Evolutionary conservation across 495 filamentous ascomycete genomes (phyloP).

Genomic region (Aspergillus bertholletiae): DNA sequence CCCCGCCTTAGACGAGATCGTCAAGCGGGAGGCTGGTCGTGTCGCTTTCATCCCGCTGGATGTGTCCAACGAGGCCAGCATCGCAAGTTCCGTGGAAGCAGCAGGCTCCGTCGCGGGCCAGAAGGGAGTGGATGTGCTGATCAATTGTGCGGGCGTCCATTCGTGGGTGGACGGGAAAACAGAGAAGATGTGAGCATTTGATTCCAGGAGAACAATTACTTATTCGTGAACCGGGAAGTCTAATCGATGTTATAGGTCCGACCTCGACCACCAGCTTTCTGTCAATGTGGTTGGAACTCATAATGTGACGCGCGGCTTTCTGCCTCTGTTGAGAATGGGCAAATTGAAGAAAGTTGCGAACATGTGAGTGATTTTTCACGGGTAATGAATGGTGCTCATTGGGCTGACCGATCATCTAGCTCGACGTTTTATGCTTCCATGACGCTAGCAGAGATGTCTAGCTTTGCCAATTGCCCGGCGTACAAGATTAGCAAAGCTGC

Average conservation of each 20-base stretch:
- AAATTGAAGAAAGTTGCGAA: slow-evolving; percentile 44
- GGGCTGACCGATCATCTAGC: too few species aligned
- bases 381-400: too few species aligned
- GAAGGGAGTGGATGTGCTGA: slow-evolving; percentile 47
- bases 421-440: too few species aligned
- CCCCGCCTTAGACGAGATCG: slow-evolving; percentile 19
- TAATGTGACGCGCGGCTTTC: slow-evolving; percentile 36
- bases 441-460: too few species aligned
- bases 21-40: slow-evolving; percentile 9
- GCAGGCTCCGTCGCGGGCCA: slow-evolving; percentile 34
- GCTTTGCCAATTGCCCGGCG: too few species aligned
- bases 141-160: slow-evolving; percentile 47
- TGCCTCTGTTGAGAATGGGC: slow-evolving; percentile 45
- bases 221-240: slow-evolving; percentile 18
- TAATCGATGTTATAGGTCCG: too few species aligned
- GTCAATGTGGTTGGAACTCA: slow-evolving; percentile 45
- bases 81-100: slow-evolving; percentile 36
- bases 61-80: slow-evolving; percentile 34
- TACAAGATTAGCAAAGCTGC: slow-evolving; percentile 54
- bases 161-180: slow-evolving; percentile 21
- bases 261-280: too few species aligned
- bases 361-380: too few species aligned
- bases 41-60: slow-evolving; percentile 28
- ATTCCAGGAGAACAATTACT: background rate
- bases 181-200: slow-evolving; percentile 27